Conservation (phyloP, 1,284 basidiomycete genomes). For the Vanrija pseudolonga region DNA sequence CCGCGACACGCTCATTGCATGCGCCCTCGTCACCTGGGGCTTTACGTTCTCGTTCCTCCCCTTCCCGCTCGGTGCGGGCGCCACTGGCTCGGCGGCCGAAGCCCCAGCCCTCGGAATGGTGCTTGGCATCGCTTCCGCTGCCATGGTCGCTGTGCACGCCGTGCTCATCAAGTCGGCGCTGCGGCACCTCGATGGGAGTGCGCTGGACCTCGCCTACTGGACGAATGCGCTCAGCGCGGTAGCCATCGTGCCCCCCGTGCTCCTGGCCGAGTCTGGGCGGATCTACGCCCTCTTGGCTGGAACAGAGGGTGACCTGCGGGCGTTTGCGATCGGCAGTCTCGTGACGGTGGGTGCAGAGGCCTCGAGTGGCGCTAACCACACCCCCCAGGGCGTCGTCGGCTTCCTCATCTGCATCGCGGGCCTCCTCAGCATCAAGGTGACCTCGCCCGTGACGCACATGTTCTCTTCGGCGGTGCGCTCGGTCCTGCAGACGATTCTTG, state of each 20-base stretch:
- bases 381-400: constrained; percentile 20
- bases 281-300: neutral
- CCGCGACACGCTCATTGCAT: constrained; percentile 17
- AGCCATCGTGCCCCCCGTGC: constrained; percentile 13
- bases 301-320: constrained; percentile 3
- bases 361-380: neutral
- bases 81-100: neutral
- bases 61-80: constrained; percentile 3
- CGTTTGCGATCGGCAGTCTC: constrained; percentile 14
- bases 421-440: constrained; percentile 28
- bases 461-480: constrained; percentile 20
- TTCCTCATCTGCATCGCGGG: constrained; percentile 28
- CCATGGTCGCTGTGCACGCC: constrained; percentile 29
- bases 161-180: constrained; percentile 28
- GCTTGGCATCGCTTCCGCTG: constrained; percentile 21
- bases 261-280: constrained; percentile 7
- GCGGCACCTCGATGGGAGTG: constrained; percentile 21
- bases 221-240: constrained; percentile 18
- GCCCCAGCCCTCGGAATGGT: constrained; percentile 35
- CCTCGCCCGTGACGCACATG: constrained; percentile 32
- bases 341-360: constrained; percentile 6
- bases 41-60: constrained; percentile 30
- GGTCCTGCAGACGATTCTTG: constrained; percentile 22
- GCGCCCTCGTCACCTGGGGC: constrained; percentile 29
- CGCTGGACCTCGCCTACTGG: constrained; percentile 29